Conservation (phyloP, 345 rosid genomes). For the Cardamine chenopodiifolia region DNA sequence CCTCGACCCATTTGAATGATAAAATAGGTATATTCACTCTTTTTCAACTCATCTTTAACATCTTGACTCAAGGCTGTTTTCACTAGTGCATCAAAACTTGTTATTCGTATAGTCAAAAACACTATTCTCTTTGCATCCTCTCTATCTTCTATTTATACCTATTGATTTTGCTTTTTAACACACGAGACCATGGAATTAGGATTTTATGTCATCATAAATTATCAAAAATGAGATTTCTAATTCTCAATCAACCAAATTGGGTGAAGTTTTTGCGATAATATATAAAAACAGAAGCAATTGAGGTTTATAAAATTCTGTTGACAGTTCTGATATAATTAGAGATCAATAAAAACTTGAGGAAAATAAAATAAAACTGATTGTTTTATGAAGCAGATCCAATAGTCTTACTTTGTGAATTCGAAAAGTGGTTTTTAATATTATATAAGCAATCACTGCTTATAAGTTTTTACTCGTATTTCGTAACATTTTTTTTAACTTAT, state of each 20-base stretch:
- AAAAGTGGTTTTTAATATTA: too few species aligned
- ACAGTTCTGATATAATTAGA: neutral
- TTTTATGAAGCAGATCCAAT: neutral
- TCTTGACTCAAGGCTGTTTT: constrained; percentile 57
- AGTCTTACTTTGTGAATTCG: neutral
- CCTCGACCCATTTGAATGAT: constrained; percentile 92
- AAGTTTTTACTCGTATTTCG: too few species aligned
- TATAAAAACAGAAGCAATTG: neutral
- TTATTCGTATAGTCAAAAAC: constrained; percentile 90
- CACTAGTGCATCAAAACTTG: constrained; percentile 81
- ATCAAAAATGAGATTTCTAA: neutral
- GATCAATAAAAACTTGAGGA: constrained; percentile 2
- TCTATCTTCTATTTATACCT: constrained; percentile 40
- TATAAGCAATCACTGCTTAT: too few species aligned
- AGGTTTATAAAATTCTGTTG: too few species aligned
- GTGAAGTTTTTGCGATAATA: neutral
- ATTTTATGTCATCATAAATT: neutral
- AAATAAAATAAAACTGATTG: neutral
- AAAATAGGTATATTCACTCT: constrained; percentile 77
- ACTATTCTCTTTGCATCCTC: constrained; percentile 52
- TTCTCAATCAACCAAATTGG: neutral
- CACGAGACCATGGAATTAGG: neutral
- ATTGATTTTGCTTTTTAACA: neutral
- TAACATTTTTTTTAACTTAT: too few species aligned
- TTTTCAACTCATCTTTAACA: constrained; percentile 58